Conservation (phyloP, 2,329 filamentous ascomycete species). For the Nemania diffusa region DNA sequence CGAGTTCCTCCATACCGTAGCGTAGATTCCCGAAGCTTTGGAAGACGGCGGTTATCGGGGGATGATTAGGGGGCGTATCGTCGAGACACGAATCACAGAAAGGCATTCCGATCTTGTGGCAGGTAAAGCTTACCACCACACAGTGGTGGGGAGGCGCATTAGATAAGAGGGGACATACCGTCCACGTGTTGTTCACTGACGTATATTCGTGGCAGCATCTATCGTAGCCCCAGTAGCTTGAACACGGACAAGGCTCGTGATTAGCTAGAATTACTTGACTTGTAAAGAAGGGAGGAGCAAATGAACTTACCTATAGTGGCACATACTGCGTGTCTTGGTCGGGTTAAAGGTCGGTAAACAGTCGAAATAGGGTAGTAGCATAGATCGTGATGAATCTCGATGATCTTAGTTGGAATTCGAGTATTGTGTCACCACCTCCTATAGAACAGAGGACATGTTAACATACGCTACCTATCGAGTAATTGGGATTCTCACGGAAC, state of each 20-base stretch:
- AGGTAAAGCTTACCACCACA: constrained; percentile 4
- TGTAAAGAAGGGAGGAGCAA: not conserved
- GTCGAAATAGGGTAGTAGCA: not conserved
- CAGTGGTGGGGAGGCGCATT: constrained; percentile 1
- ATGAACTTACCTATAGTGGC: constrained; percentile 17
- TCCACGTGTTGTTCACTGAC: constrained; percentile 9
- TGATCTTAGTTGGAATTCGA: not conserved
- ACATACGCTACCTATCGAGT: not conserved
- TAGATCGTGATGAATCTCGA: not conserved
- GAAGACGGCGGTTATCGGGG: constrained; percentile 10
- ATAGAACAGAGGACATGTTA: not conserved
- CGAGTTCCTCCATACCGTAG: not conserved
- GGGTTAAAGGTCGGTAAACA: constrained; percentile 2
- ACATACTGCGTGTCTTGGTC: constrained; percentile 20
- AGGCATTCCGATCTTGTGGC: not conserved
- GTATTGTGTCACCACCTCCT: not conserved
- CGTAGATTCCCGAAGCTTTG: constrained; percentile 8
- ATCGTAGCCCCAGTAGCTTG: constrained; percentile 27
- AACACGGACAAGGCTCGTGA: not conserved
- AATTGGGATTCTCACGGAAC: not conserved
- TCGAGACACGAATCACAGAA: constrained; percentile 26
- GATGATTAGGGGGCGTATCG: constrained; percentile 19
- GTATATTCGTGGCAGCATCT: constrained; percentile 16
- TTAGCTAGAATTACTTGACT: constrained; percentile 5
- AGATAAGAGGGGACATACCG: not conserved